A percentile compares a stretch with the other conserved stretches of the same genome.
Evolutionary conservation across 2,329 filamentous ascomycete genomes (phyloP).

Genomic region (Penicillium sp.): DNA sequence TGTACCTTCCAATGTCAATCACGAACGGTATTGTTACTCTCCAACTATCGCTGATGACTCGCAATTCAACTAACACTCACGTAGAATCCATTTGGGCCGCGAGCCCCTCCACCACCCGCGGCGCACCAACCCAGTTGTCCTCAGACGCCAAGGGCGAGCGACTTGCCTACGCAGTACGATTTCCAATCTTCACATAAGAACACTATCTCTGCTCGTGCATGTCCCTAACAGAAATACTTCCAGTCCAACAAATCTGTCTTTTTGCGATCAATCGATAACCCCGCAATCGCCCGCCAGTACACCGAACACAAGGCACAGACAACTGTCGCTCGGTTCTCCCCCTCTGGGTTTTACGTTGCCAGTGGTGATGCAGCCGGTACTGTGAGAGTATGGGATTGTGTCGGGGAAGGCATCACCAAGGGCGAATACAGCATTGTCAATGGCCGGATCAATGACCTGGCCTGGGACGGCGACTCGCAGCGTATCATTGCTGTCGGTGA

Average conservation of each 20-base stretch:
- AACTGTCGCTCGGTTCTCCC: conserved; percentile 89
- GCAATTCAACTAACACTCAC: conserved; percentile 16
- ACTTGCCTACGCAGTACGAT: conserved; percentile 82
- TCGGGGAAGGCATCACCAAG: conserved; percentile 82
- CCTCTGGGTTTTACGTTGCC: conserved; percentile 91
- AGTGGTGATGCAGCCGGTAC: conserved; percentile 82
- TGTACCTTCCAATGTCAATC: conserved; percentile 42
- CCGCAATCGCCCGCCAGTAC: conserved; percentile 81
- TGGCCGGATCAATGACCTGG: conserved; percentile 91
- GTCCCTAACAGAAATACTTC: conserved; percentile 5
- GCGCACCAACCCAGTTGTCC: conserved; percentile 84
- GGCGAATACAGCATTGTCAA: conserved; percentile 94
- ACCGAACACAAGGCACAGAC: conserved; percentile 84
- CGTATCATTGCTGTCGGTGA: conserved; percentile 94
- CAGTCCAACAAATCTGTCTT: conserved; percentile 97
- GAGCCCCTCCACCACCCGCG: conserved; percentile 76
- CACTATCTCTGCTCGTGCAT: not conserved
- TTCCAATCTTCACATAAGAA: not conserved
- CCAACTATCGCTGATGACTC: not conserved
- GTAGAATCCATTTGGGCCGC: conserved; percentile 76
- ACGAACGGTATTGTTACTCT: conserved; percentile 38
- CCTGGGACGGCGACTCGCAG: conserved; percentile 96
- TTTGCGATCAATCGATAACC: conserved; percentile 88
- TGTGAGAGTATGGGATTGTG: conserved; percentile 87
- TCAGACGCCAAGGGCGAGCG: conserved; percentile 84